Conservation (phyloP, 169 alveolate genomes). For the Amoebophrya sp. region DNA sequence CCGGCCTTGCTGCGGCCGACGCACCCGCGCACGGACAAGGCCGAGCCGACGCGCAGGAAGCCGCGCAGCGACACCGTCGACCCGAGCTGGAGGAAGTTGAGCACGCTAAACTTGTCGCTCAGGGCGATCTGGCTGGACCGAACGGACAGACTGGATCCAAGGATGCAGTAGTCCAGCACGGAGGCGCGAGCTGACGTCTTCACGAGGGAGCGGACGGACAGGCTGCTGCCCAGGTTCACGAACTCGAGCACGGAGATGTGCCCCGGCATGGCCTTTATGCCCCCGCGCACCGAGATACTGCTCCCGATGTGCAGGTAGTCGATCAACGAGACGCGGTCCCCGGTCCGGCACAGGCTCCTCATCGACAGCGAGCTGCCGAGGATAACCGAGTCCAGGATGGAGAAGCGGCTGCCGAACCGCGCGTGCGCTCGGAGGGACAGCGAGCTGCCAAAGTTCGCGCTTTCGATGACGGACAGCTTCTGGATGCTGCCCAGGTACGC, state of each 20-base stretch:
- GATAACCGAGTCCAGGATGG: background rate
- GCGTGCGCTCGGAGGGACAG: background rate
- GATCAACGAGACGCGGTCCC: background rate
- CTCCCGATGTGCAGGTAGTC: background rate
- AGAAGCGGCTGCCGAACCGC: background rate
- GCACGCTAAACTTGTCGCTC: too few relatives aligned
- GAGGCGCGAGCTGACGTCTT: too few relatives aligned
- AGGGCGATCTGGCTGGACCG: too few relatives aligned
- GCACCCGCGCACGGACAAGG: too few relatives aligned
- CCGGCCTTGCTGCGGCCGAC: too few relatives aligned
- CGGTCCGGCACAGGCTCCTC: background rate
- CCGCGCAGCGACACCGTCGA: too few relatives aligned
- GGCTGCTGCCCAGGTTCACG: background rate
- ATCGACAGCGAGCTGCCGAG: slow-evolving; percentile 2
- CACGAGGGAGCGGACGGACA: too few relatives aligned
- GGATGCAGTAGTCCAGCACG: background rate
- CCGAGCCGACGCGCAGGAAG: background rate
- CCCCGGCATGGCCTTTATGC: background rate
- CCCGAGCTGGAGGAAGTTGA: too few relatives aligned
- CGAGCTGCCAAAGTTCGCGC: slow-evolving; percentile 6
- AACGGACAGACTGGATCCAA: background rate
- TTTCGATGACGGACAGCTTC: background rate
- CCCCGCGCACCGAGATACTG: background rate
- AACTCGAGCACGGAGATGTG: slow-evolving; percentile 1
- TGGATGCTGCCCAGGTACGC: background rate